Conservation (phyloP, 768 basidiomycete genomes). For the Leccinum disarticulatum region DNA sequence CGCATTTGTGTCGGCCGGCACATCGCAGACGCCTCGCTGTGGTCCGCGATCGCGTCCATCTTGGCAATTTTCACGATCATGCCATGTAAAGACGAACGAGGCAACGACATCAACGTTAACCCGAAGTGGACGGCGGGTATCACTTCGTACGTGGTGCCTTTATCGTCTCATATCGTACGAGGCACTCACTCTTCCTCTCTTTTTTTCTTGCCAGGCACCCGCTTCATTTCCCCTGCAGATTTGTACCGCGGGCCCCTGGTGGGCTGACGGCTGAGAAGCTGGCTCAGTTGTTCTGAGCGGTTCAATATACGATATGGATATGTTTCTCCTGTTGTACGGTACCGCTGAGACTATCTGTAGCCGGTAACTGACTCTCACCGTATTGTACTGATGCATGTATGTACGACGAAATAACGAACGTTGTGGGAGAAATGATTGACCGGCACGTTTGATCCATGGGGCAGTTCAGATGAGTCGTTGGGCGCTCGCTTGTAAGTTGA, state of each 20-base stretch:
- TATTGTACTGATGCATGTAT: not conserved
- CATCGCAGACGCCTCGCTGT: conserved; percentile 42
- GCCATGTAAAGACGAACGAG: conserved; percentile 28
- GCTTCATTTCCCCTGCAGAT: conserved; percentile 23
- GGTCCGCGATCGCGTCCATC: conserved; percentile 34
- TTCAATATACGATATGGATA: not conserved
- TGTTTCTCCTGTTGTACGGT: not conserved
- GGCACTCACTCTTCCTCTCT: not conserved
- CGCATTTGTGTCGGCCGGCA: conserved; percentile 41
- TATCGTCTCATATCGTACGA: not conserved
- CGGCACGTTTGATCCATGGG: not conserved
- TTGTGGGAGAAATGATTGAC: not conserved
- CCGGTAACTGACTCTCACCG: not conserved
- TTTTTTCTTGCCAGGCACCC: conserved; percentile 20
- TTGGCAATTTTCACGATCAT: conserved; percentile 37
- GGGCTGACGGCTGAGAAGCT: conserved; percentile 19
- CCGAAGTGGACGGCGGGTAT: conserved; percentile 26
- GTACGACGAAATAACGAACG: not conserved
- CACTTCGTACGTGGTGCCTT: conserved; percentile 24
- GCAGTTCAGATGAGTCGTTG: not conserved
- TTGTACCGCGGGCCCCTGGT: conserved; percentile 24
- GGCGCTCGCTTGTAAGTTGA: not conserved
- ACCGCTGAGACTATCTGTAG: not conserved
- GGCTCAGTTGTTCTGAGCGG: conserved; percentile 19
- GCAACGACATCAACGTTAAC: conserved; percentile 21